Base-by-base conservation (phyloP, 1,284 basidiomycete species). In the Fomitiporia mediterranea region DNA sequence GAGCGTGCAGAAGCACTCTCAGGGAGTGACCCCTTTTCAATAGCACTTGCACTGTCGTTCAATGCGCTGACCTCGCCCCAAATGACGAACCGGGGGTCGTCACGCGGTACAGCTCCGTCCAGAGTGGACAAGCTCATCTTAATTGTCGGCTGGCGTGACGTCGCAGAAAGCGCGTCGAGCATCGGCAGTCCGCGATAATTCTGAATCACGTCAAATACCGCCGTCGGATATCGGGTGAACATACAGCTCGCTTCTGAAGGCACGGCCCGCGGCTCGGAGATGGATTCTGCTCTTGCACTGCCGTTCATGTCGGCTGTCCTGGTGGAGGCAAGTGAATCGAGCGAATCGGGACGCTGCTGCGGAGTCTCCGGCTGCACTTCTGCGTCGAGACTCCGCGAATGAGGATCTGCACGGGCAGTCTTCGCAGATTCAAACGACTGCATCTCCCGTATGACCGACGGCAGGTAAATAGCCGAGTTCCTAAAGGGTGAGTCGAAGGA, bases 11-110 rank as follows among this genome's bases (percentile, higher is more conserved):
- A 47, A 0, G 53, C 32, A 42, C 37, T 63, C 47, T 46, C 57
- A 35, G 48, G 39, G 19, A 48, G 30, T 13, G 46, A 57, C 13
- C 37, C 44, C 25, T 23, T 47, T 25, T 53, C 56, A 25, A 32
- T 44, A 5, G 63, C 58, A 30, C 64, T 64, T 11, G 63, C 78
- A 54, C 83, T 80, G n/a, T 67, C 66, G 28, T 75, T 76, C 6
- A 61, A 30, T 46, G 62, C 42, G 59, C 62, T 67, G 5, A 78
- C 68, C 62, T 89, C 81, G n/a, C 88, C 89, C 91, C 91, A 94
- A 15, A 94, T 84, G 27, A 91, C 89, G 66, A 93, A 94, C 0
- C 91, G 80, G 19, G 91, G 91, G 63, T 94, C 91, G 61, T 92
- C 85, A 17, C 83, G 79, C 1, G 89, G 89, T 0, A 82, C 78